Evolutionary conservation across 2,329 filamentous ascomycete species (phyloP).

Genomic region (Pseudogymnoascus sp.): DNA sequence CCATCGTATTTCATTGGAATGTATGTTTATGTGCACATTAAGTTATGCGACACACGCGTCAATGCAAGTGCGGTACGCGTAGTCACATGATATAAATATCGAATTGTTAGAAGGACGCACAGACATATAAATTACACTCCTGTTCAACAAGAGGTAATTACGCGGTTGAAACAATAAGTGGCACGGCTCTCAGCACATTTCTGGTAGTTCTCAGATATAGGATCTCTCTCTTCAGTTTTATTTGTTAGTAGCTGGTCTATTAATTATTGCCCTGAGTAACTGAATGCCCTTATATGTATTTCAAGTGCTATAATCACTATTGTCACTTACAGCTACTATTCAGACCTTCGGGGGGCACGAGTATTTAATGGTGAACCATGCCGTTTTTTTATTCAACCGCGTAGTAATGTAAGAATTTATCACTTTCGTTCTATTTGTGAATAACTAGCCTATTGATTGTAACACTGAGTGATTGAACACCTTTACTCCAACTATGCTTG

Average conservation of each 20-base stretch:
- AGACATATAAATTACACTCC: not conserved
- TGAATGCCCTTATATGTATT: not conserved
- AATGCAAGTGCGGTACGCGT: not conserved
- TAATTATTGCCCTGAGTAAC: not conserved
- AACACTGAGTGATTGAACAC: not conserved
- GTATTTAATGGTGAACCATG: too few relatives aligned
- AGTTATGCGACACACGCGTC: not conserved
- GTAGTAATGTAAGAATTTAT: too few relatives aligned
- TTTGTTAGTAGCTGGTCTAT: not conserved
- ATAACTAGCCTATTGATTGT: too few relatives aligned
- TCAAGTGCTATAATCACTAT: too few relatives aligned
- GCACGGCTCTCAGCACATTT: too few relatives aligned
- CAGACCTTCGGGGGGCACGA: too few relatives aligned
- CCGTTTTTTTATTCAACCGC: too few relatives aligned
- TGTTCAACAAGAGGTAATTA: too few relatives aligned
- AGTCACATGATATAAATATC: not conserved
- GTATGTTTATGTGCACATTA: not conserved
- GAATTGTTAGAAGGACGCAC: not conserved
- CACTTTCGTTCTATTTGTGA: not conserved
- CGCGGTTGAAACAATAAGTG: too few relatives aligned
- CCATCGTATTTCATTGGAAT: constrained; percentile 18
- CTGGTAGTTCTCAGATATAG: not conserved
- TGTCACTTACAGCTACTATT: too few relatives aligned
- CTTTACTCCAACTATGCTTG: not conserved
- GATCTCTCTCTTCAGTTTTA: not conserved